Evolutionary conservation across 768 basidiomycete genomes (phyloP), one percentile per base, ranked within the genome.

Genomic region (Candolleomyces aberdarensis): DNA sequence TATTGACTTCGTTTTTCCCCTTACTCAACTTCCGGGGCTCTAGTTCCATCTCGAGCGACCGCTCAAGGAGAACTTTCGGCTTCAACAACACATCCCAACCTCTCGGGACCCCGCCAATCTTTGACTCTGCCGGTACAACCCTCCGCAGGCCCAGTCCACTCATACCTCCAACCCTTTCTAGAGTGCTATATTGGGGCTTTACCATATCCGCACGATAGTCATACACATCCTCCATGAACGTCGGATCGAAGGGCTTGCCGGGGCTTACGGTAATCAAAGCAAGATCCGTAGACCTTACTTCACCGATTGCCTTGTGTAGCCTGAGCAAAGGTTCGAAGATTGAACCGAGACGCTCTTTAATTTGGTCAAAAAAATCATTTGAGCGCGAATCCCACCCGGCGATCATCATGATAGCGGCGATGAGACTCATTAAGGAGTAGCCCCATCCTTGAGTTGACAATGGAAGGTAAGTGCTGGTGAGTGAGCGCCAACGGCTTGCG

Each of bases 401-500:
- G 32, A 63, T n/a, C 13, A 43, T 15, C 41, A 61, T 44, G 32
- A 53, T 11, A 5, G 43, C 53, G 13, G 29, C 39, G 55, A 53
- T 51, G 14, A 32, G 36, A 13, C 13, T 19, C 54, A 49, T 36
- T 22, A 39, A 29, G 15, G 20, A 29, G 6, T 44, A 17, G 49
- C 39, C 49, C 50, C 53, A 43, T 60, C 53, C 62, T 57, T 65
- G 31, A 48, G 63, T 36, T 53, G 68, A 54, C 62, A 58, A 49
- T n/a, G 47, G 29, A 20, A 59, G 50, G 29, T 72, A 65, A 32
- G 63, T 57, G 10, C 65, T 65, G 5, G 76, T 74, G 46, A 80
- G 66, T n/a, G 78, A 73, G 9, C 78, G 74, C 78, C 80, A 81
- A 48, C 76, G 71, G n/a, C 76, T 75, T 5, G 76, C 71, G 22